Base-by-base conservation (phyloP, 148 eudicot species). In the Rhododendron kiyosumense region DNA sequence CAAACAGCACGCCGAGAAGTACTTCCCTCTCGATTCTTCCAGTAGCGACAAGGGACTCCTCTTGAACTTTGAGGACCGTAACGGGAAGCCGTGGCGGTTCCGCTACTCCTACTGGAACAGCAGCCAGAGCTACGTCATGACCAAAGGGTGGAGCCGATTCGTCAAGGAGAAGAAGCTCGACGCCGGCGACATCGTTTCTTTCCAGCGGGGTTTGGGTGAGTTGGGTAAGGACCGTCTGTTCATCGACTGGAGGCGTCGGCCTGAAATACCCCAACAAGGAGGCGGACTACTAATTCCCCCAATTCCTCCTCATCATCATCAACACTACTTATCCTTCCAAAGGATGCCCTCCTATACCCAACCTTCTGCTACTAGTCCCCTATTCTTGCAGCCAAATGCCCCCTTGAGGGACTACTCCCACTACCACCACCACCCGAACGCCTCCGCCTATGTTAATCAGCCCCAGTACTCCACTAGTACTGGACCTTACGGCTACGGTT, bases 51-150 rank as follows among this genome's bases (percentile, higher is more conserved):
- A 91, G 54, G 96, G 98, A 0, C 91, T 95, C 5, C 85, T 95
- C 3, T 52, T 95, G 9, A 94, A 95, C 77, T 94, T 95, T 54
- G 95, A 95, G 85, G 98, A 95, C 84, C 81, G 93, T 1, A 90
- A 86, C 4, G 98, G 98, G 9, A 95, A 95, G 85, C 88, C 93
- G 2, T 95, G 98, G 98, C 49, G 96, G 20, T 95, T 95, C 85
- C 84, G 96, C 28, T 95, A 95, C 86, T 95, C 96, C 0, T 95
- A 95, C 85, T 95, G 98, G 98, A 94, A 94, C 80, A 95, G 98
- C 86, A 95, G 98, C 87, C 98, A 95, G 80, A 95, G 98, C 89
- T 95, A 94, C 80, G 98, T 95, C 7, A 93, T 95, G 94, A 95
- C 98, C 8, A 95, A 94, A 87, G 98, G 98, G 0, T 95, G 98